These are phyloP conservation scores for Kluyveromyces sp. DNA, from an alignment of 1,139 yeast genomes.

Conservation along the genomic window DNA sequence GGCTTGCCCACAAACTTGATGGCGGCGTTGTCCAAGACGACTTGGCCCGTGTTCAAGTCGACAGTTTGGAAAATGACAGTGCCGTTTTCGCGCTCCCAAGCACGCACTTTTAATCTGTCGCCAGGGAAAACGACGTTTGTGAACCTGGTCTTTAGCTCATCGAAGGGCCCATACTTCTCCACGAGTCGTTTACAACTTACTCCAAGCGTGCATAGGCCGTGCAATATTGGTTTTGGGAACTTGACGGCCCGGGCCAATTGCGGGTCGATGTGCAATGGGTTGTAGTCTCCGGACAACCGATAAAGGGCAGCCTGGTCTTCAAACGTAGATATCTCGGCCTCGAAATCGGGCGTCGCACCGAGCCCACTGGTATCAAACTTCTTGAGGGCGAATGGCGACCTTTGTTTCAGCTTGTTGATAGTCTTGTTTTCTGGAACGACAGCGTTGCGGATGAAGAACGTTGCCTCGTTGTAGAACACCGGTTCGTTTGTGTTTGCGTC, in stretches of 20 bases:
- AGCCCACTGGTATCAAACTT: conserved; percentile 35
- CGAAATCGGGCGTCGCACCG: conserved; percentile 70
- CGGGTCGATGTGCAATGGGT: conserved; percentile 94
- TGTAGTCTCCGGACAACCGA: conserved; percentile 88
- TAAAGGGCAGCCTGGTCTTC: conserved; percentile 82
- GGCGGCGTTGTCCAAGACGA: conserved; percentile 86
- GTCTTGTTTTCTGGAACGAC: conserved; percentile 48
- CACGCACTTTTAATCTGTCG: conserved; percentile 71
- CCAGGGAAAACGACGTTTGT: conserved; percentile 96
- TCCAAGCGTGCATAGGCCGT: conserved; percentile 88
- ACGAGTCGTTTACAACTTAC: conserved; percentile 66
- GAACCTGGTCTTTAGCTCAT: conserved; percentile 85
- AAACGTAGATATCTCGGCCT: conserved; percentile 49
- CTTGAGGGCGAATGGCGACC: conserved; percentile 54
- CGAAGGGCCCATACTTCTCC: conserved; percentile 75
- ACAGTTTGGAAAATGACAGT: conserved; percentile 74
- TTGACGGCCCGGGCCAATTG: conserved; percentile 82
- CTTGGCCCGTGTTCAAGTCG: conserved; percentile 63
- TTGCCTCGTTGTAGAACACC: conserved; percentile 74
- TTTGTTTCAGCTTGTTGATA: conserved; percentile 38
- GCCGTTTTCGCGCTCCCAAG: conserved; percentile 69
- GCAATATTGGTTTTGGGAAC: conserved; percentile 81
- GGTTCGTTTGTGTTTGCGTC: conserved; percentile 65
- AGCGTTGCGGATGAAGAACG: conserved; percentile 81
- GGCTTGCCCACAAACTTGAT: conserved; percentile 44